These are phyloP conservation scores for Aspergillus fijiensis DNA, from an alignment of 2,329 filamentous ascomycete species.

Conservation along the genomic window DNA sequence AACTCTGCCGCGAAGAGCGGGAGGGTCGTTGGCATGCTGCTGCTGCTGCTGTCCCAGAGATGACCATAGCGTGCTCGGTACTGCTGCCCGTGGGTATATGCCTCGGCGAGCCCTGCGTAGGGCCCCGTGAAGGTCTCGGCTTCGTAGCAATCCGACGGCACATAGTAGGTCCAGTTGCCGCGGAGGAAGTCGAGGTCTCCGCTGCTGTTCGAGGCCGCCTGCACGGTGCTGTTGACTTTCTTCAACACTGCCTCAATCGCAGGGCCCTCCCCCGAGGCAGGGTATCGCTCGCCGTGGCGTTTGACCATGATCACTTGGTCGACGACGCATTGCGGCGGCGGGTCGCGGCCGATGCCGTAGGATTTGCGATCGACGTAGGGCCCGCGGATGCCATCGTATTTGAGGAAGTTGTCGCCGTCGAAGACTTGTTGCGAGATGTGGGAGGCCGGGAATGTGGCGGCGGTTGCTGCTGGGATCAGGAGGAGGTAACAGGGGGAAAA, in stretches of 20 bases:
- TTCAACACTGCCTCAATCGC: slow-evolving; percentile 15
- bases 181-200: slow-evolving; percentile 18
- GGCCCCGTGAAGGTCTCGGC: slow-evolving; percentile 22
- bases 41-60: slow-evolving; percentile 15
- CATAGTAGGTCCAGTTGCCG: slow-evolving; percentile 24
- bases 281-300: slow-evolving; percentile 27
- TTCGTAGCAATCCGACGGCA: slow-evolving; percentile 19
- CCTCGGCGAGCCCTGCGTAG: slow-evolving; percentile 19
- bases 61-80: slow-evolving; percentile 23
- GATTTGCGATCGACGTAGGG: slow-evolving; percentile 20
- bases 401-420: slow-evolving; percentile 22
- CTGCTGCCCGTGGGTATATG: slow-evolving; percentile 19
- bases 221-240: slow-evolving; percentile 15
- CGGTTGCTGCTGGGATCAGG: slow-evolving; percentile 1
- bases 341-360: slow-evolving; percentile 21
- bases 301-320: slow-evolving; percentile 27
- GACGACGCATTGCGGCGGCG: slow-evolving; percentile 21
- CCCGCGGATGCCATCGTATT: slow-evolving; percentile 22
- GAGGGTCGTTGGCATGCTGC: neutral
- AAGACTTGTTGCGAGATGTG: slow-evolving; percentile 11
- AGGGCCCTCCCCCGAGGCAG: slow-evolving; percentile 7
- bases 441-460: neutral
- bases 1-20: slow-evolving; percentile 22
- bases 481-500: neutral
- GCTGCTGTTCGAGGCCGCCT: neutral